These are phyloP conservation scores for Poteriospumella lacustris DNA, from an alignment of 108 stramenopile genomes.

Conservation along the genomic window DNA sequence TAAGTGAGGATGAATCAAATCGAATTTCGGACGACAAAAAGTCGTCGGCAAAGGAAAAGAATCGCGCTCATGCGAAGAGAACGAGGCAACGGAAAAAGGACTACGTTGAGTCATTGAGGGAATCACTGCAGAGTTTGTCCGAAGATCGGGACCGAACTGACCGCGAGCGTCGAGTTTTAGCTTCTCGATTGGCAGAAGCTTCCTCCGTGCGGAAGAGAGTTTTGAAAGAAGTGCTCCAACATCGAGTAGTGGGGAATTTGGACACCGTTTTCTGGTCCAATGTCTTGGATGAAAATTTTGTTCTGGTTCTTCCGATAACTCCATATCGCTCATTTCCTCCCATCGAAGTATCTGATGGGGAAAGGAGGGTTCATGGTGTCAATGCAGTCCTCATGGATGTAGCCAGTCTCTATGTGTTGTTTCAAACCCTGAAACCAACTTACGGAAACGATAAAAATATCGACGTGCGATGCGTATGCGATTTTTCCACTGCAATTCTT, in stretches of 20 bases:
- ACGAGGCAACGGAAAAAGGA: constrained; percentile 91
- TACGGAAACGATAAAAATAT: no score
- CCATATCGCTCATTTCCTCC: constrained; percentile 81
- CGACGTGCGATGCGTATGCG: no score
- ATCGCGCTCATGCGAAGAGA: constrained; percentile 91
- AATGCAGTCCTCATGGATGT: neutral
- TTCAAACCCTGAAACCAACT: no score
- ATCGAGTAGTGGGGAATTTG: neutral
- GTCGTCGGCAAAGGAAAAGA: constrained; percentile 41
- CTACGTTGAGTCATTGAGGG: constrained; percentile 82
- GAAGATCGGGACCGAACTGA: constrained; percentile 73
- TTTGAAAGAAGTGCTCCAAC: constrained; percentile 32
- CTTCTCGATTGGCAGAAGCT: neutral
- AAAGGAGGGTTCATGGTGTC: neutral
- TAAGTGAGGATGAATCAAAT: no score
- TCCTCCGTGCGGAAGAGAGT: constrained; percentile 64
- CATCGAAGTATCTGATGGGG: constrained; percentile 50
- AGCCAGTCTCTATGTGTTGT: neutral
- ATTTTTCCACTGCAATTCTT: no score
- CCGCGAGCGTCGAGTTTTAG: constrained; percentile 34
- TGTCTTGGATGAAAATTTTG: constrained; percentile 78
- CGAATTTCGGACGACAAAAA: no score
- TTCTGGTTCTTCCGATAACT: constrained; percentile 74
- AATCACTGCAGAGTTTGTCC: constrained; percentile 76
- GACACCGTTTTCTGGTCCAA: constrained; percentile 68